phyloP scores from a whole-genome alignment of 768 basidiomycete genomes.

The Auricularia sp. region DNA sequence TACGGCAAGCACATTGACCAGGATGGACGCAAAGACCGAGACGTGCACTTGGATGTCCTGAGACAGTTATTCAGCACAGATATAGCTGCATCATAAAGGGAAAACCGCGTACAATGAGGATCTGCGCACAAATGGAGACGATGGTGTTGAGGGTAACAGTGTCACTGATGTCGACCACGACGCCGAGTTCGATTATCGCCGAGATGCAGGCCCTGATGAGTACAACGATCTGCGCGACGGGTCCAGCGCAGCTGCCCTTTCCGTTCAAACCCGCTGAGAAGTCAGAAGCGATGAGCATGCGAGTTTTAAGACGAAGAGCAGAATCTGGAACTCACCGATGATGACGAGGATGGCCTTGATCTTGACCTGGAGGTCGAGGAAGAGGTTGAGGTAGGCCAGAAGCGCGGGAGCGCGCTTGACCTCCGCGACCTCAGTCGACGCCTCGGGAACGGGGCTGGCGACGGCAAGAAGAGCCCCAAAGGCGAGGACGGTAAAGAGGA shows the following conservation, averaged over 20 bases:
- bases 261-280: background rate
- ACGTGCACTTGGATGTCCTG: background rate
- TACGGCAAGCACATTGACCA: background rate
- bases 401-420: background rate
- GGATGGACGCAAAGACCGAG: background rate
- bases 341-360: background rate
- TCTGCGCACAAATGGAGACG: background rate
- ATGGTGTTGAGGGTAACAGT: background rate
- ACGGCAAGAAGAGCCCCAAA: background rate
- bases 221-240: background rate
- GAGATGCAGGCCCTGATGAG: background rate
- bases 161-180: background rate
- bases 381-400: background rate
- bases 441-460: background rate
- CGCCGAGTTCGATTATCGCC: background rate
- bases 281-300: too few relatives aligned
- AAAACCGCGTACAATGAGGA: background rate
- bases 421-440: background rate
- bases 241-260: background rate
- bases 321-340: background rate
- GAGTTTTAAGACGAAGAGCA: background rate
- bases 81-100: background rate
- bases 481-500: background rate
- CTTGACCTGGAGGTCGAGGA: conserved; percentile 2
- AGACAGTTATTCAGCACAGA: background rate